Evolutionary conservation across 768 basidiomycete genomes (phyloP).

Genomic region (Tephrocybe sp.): DNA sequence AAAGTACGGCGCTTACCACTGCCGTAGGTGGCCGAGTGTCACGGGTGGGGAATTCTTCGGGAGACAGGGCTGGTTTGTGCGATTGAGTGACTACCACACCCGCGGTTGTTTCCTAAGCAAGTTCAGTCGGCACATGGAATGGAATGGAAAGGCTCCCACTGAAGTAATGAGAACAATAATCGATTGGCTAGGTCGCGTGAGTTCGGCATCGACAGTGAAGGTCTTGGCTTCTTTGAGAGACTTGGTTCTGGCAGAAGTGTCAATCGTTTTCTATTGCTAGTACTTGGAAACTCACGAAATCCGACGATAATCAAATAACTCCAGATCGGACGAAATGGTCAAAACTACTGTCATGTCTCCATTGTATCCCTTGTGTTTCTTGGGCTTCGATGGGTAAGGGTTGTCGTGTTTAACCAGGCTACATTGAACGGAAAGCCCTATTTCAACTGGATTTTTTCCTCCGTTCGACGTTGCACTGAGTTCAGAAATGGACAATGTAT

Average conservation of each 20-base stretch:
- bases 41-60: slow-evolving; percentile 59
- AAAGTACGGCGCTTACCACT: slow-evolving; percentile 35
- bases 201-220: slow-evolving; percentile 55
- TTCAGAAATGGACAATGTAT: slow-evolving; percentile 52
- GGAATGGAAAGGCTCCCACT: slow-evolving; percentile 34
- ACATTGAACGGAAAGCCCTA: slow-evolving; percentile 59
- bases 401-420: slow-evolving; percentile 34
- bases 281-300: slow-evolving; percentile 54
- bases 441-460: slow-evolving; percentile 51
- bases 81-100: slow-evolving; percentile 53
- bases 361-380: slow-evolving; percentile 41
- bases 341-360: slow-evolving; percentile 69
- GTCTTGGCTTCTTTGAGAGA: slow-evolving; percentile 55
- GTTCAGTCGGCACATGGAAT: slow-evolving; percentile 1
- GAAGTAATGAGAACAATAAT: slow-evolving; percentile 59
- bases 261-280: background rate
- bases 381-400: slow-evolving; percentile 28
- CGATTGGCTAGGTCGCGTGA: slow-evolving; percentile 76
- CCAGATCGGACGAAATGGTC: slow-evolving; percentile 71
- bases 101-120: slow-evolving; percentile 65
- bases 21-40: slow-evolving; percentile 69
- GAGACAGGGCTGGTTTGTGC: slow-evolving; percentile 56
- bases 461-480: slow-evolving; percentile 37
- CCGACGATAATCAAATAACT: slow-evolving; percentile 76
- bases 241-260: slow-evolving; percentile 52